Conservation (phyloP, 2,329 filamentous ascomycete genomes). For the Aspergillus quadrilineatus region DNA sequence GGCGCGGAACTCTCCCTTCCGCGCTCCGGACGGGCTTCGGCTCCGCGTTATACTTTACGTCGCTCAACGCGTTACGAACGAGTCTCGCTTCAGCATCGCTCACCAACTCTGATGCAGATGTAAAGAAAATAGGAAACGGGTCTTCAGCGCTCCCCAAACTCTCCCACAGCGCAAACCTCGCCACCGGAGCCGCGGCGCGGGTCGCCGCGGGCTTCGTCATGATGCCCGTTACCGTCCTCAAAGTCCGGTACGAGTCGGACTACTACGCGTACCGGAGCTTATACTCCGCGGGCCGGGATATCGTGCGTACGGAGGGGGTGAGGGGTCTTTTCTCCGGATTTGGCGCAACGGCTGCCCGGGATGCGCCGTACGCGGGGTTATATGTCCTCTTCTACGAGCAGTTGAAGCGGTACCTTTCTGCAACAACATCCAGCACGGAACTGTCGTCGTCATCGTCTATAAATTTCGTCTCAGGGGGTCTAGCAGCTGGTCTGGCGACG, state of each 20-base stretch:
- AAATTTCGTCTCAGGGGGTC: conserved; percentile 79
- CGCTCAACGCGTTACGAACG: conserved; percentile 79
- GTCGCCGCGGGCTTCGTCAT: conserved; percentile 85
- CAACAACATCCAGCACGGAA: conserved; percentile 21
- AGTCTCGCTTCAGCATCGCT: conserved; percentile 51
- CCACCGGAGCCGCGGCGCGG: conserved; percentile 79
- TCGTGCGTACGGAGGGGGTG: conserved; percentile 68
- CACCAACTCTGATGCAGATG: conserved; percentile 34
- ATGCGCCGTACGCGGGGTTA: conserved; percentile 93
- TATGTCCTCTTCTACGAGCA: conserved; percentile 92
- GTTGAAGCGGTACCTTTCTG: conserved; percentile 36
- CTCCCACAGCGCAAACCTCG: conserved; percentile 78
- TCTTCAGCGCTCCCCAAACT: conserved; percentile 79
- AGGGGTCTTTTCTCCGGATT: conserved; percentile 91
- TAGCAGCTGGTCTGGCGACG: conserved; percentile 80
- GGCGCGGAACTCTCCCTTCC: conserved; percentile 89
- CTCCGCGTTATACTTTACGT: conserved; percentile 89
- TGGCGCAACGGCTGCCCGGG: conserved; percentile 86
- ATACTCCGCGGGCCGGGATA: conserved; percentile 69
- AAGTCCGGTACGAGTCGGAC: conserved; percentile 90
- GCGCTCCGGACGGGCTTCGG: conserved; percentile 92
- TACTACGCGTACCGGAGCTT: conserved; percentile 82
- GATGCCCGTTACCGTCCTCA: conserved; percentile 95
- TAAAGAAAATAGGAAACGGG: conserved; percentile 42
- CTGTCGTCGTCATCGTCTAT: conserved; percentile 53